Conservation (phyloP, 1,139 yeast species). For the Debaryomycetaceae sp. region DNA sequence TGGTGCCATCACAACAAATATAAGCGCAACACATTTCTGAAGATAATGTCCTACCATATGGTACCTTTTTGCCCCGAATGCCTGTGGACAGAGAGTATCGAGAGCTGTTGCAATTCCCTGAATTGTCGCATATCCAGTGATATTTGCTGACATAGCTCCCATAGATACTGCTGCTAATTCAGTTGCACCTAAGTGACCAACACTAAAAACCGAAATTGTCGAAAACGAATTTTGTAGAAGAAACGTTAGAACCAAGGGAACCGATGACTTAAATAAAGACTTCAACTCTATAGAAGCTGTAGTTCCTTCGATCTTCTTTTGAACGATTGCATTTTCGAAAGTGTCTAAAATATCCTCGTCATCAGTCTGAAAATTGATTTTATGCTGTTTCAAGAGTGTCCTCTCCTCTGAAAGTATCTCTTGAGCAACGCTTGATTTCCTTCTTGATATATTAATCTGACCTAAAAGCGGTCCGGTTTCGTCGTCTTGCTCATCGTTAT, state of each 20-base stretch:
- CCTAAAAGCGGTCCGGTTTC: slow-evolving; percentile 14
- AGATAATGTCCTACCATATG: slow-evolving; percentile 51
- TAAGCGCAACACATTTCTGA: slow-evolving; percentile 54
- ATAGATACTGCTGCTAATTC: slow-evolving; percentile 59
- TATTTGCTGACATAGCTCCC: slow-evolving; percentile 63
- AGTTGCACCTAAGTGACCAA: slow-evolving; percentile 57
- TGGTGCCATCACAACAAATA: slow-evolving; percentile 46
- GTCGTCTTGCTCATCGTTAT: slow-evolving; percentile 12
- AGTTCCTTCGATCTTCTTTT: slow-evolving; percentile 23
- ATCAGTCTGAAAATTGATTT: slow-evolving; percentile 15
- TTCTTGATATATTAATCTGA: slow-evolving; percentile 5
- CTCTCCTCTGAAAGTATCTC: slow-evolving; percentile 36
- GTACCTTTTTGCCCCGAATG: slow-evolving; percentile 54
- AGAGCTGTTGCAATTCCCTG: slow-evolving; percentile 58
- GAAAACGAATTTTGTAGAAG: slow-evolving; percentile 54
- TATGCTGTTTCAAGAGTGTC: slow-evolving; percentile 29
- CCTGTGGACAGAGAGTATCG: slow-evolving; percentile 59
- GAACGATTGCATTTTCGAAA: slow-evolving; percentile 35
- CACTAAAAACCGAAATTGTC: slow-evolving; percentile 55
- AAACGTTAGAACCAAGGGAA: slow-evolving; percentile 54
- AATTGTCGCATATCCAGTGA: slow-evolving; percentile 56
- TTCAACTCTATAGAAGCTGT: slow-evolving; percentile 34
- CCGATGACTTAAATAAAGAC: slow-evolving; percentile 38
- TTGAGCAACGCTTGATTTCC: slow-evolving; percentile 24
- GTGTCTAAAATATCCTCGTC: slow-evolving; percentile 24